Evolutionary conservation across 805 yeast genomes (phyloP), one percentile per base, ranked within the genome.

Genomic region (Saccharomycopsis sp.): DNA sequence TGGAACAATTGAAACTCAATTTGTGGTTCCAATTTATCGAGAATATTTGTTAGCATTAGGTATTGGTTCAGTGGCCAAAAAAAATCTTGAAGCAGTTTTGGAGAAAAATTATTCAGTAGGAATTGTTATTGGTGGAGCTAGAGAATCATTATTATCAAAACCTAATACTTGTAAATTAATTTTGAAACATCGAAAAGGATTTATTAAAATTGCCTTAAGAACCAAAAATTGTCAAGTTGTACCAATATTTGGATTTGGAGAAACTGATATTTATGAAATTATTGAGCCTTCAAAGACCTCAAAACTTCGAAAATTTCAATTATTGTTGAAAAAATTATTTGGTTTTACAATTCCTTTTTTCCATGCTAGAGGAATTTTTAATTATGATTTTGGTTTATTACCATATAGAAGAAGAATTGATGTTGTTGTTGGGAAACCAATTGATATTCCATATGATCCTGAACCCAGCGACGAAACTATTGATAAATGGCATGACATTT

Each of bases 51-150:
- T 86, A 56, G 69, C 84, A 1, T 57, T 87, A 20, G 97, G 97
- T 0, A 70, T 86, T 17, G 80, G 94, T 2, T 76, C 95, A 8
- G 96, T 94, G 1, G 74, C 87, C 0, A 79, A 76, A 40, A 65
- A 63, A 35, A 86, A 88, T 49, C 81, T 92, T 34, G 61, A 71
- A 46, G 68, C 77, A 20, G 65, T 85, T 21, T 66, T 92, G 36
- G 60, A 57, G 39, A 56, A 60, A 37, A 70, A 75, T 42, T 75
- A 79, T 48, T 82, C 94, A 2, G 80, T 88, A 10, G 82, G 89
- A 47, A 78, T 92, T 43, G 97, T 92, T 1, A 78, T 92, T 19
- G 98, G 98, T 2, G 98, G 98, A 0, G 97, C 97, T 0, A 82
- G 86, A 45, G 98, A 92, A 53, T 76, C 94, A 1, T 63, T 92